phyloP scores from a whole-genome alignment of 1,284 basidiomycete species.

The Mycosarcoma maydis region DNA sequence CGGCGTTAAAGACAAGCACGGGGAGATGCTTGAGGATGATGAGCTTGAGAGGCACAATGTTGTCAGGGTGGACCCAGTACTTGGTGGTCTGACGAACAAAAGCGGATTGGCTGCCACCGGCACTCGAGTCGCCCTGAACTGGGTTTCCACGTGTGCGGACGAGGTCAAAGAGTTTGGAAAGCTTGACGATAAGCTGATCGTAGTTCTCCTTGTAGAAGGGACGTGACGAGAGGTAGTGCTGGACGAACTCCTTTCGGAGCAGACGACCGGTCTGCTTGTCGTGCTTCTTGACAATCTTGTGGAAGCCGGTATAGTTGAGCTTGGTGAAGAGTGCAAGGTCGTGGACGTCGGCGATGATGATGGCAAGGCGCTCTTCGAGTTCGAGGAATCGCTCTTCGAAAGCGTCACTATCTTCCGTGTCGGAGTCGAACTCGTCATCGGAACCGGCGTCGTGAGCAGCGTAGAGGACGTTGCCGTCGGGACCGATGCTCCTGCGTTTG shows the following conservation, averaged over 20 bases:
- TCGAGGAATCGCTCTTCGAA: conserved; percentile 88
- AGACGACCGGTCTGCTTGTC: conserved; percentile 76
- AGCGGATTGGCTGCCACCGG: conserved; percentile 93
- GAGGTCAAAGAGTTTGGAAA: conserved; percentile 93
- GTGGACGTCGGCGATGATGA: conserved; percentile 96
- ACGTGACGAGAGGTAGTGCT: conserved; percentile 90
- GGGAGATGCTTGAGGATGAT: conserved; percentile 87
- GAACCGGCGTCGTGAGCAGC: conserved; percentile 70
- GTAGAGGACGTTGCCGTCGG: conserved; percentile 70
- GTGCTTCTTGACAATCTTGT: conserved; percentile 98
- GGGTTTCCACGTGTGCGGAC: conserved; percentile 95
- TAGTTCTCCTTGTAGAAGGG: conserved; percentile 87
- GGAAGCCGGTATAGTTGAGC: conserved; percentile 92
- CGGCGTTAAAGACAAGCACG: conserved; percentile 85
- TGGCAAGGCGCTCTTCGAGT: conserved; percentile 93
- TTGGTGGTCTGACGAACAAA: conserved; percentile 98
- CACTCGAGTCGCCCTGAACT: conserved; percentile 88
- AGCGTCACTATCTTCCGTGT: conserved; percentile 76
- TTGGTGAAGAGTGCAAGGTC: conserved; percentile 93
- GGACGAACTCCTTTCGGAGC: conserved; percentile 75
- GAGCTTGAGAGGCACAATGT: conserved; percentile 94
- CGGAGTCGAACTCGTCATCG: conserved; percentile 72
- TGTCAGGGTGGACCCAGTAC: conserved; percentile 84
- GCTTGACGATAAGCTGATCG: conserved; percentile 91
- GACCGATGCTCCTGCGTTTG: conserved; percentile 27